Base-by-base conservation (phyloP, 805 yeast genomes). In the Clavispora fructus region DNA sequence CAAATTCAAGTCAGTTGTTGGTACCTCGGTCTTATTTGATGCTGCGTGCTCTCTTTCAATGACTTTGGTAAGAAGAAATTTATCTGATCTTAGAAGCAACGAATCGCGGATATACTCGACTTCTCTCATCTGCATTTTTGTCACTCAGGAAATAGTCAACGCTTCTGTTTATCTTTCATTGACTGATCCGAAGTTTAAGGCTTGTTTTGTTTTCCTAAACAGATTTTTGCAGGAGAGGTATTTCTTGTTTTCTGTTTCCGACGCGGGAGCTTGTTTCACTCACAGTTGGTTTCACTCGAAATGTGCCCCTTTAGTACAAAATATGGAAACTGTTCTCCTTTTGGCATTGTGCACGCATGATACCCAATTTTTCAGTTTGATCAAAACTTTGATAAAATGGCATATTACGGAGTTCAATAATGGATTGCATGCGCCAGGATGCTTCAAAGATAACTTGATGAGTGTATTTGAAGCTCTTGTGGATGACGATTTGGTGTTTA, bases 401-500 rank as follows among this genome's bases (percentile, higher is more conserved):
- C 60, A 67, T 50, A 47, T 59, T 4, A 41, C 47, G 19, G 67
- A 65, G 39, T 39, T 52, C 3, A 12, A 41, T 11, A 4, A 35
- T 4, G 42, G 29, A 4, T 43, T 44, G 12, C 50, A 46, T 29
- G 31, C 28, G 7, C 19, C 38, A 6, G 39, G 44, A 9, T 54
- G 56, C 25, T 51, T 48, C 16, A 49, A 47, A 3, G 60, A 57
- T 17, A 61, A 66, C 46, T 46, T 69, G 35, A 40, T 50, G 8
- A 60, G 56, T 3, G 60, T 68, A 0, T 68, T 71, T 44, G 54
- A 57, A 25, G 51, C 50, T 30, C 61, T 55, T 10, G 40, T 53
- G 40, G 51, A 76, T 7, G 90, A 83, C 50, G 77, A 72, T 19
- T 65, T 68, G 19, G 76, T 82, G 1, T 77, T 84, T 35, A 80